Evolutionary conservation across 306 rosid species (phyloP), one percentile per base, ranked within the genome.

Genomic region (Arachis hypogaea): DNA sequence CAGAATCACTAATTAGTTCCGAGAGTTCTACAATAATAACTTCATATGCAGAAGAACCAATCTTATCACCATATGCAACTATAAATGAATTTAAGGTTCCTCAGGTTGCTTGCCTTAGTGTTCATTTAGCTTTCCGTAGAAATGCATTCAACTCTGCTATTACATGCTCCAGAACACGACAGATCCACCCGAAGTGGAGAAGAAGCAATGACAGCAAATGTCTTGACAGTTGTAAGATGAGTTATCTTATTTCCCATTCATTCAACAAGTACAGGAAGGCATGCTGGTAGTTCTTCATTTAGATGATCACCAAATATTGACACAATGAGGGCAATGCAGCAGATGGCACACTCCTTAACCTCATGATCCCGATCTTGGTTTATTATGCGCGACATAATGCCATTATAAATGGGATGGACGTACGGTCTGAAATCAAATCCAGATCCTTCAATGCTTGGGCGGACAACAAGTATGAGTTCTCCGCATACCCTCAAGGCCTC

Each of bases 181-280:
- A 18, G 18, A 18, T 18, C 18, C 18, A 18, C 18, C 18, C 18
- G 18, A 18, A 18, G 18, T 18, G 18, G 18, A 18, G 18, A 18
- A 18, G 93, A 86, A 65, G 99, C 93, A 76, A 95, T 95, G 80
- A 95, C 98, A 70, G 99, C 93, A 70, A 92, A 92, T 66, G 99
- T 98, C 98, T 95, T 95, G 72, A 95, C 98, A 62, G 99, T 97
- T 54, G 99, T 95, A 76, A 95, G 97, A 16, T 98, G 87, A 71
- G 99, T 95, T 77, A 95, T 92, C 87, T 95, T 98, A 79, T 95
- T 95, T 62, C 99, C 99, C 99, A 95, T 95, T 76, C 99, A 85
- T 86, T 95, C 98, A 77, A 95, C 98, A 79, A 95, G 97, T 33
- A 95, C 96, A 68, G 99, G 99, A 83, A 95, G 98, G 82, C 99